These are phyloP conservation scores for Clavispora vitiphila DNA, from an alignment of 805 yeast species.

Conservation along the genomic window DNA sequence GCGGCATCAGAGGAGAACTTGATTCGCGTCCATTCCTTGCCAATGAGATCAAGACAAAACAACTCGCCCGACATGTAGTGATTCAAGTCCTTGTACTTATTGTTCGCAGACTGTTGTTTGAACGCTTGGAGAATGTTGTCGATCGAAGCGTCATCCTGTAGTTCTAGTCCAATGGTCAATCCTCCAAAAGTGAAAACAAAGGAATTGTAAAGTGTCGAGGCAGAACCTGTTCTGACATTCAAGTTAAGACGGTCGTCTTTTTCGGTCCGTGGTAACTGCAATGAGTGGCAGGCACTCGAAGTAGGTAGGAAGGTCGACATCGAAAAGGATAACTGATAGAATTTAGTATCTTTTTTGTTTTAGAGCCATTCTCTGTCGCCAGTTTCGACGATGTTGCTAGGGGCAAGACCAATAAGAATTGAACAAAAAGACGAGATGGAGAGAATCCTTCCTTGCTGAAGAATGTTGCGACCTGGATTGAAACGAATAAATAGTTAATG, in stretches of 20 bases:
- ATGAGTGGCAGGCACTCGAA: slow-evolving; percentile 52
- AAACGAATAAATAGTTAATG: neutral
- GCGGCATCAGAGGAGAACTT: slow-evolving; percentile 16
- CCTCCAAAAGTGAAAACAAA: slow-evolving; percentile 68
- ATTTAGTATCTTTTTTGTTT: neutral
- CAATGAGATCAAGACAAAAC: slow-evolving; percentile 55
- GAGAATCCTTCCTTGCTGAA: neutral
- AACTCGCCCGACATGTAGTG: slow-evolving; percentile 57
- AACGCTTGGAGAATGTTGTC: slow-evolving; percentile 37
- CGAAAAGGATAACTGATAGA: neutral
- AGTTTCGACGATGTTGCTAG: neutral
- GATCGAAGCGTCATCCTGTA: slow-evolving; percentile 34
- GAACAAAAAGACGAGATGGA: neutral
- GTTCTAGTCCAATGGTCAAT: slow-evolving; percentile 50
- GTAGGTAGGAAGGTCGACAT: slow-evolving; percentile 67
- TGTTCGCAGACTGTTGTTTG: slow-evolving; percentile 20
- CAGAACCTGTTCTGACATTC: slow-evolving; percentile 65
- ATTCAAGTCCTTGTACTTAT: slow-evolving; percentile 22
- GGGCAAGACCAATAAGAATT: neutral
- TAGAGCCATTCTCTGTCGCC: neutral
- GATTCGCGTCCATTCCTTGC: slow-evolving; percentile 52
- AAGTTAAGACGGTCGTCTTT: slow-evolving; percentile 51
- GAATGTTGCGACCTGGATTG: neutral
- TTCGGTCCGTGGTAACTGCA: slow-evolving; percentile 50
- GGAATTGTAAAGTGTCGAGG: slow-evolving; percentile 53